phyloP scores from a whole-genome alignment of 179 eudicot genomes.

The Drosera spatulata region DNA sequence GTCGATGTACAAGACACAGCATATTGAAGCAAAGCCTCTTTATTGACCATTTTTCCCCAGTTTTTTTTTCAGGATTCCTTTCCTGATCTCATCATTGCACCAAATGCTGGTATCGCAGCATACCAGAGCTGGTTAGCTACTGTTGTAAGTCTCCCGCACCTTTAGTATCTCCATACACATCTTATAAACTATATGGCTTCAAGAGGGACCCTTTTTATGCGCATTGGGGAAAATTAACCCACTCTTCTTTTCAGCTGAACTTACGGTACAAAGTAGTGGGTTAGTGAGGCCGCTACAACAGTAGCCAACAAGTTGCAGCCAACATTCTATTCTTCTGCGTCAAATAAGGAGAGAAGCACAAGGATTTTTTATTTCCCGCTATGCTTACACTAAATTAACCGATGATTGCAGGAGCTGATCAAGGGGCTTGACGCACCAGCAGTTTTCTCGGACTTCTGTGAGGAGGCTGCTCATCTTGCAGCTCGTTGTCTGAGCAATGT shows the following conservation, averaged over 20 bases:
- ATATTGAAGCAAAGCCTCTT: no score
- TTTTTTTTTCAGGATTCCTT: conserved; percentile 32
- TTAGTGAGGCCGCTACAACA: no score
- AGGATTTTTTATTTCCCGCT: not conserved
- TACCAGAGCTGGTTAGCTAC: conserved; percentile 81
- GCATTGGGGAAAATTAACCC: no score
- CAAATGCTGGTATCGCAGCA: conserved; percentile 94
- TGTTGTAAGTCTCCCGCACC: conserved; percentile 31
- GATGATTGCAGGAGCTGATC: conserved; percentile 52
- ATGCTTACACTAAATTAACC: conserved; percentile 1
- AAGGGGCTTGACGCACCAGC: conserved; percentile 47
- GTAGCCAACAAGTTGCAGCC: no score
- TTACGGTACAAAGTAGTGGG: no score
- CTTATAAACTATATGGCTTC: not conserved
- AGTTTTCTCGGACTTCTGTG: conserved; percentile 81
- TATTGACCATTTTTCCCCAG: no score
- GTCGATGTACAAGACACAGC: no score
- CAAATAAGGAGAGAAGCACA: no score
- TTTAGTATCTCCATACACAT: not conserved
- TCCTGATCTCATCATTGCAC: conserved; percentile 66
- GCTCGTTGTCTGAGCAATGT: conserved; percentile 50
- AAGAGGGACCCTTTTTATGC: not conserved
- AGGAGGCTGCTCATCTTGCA: conserved; percentile 82
- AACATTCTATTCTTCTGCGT: no score
- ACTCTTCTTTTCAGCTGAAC: no score